Evolutionary conservation across 768 basidiomycete species (phyloP).

Genomic region (Termitomyces sp.): DNA sequence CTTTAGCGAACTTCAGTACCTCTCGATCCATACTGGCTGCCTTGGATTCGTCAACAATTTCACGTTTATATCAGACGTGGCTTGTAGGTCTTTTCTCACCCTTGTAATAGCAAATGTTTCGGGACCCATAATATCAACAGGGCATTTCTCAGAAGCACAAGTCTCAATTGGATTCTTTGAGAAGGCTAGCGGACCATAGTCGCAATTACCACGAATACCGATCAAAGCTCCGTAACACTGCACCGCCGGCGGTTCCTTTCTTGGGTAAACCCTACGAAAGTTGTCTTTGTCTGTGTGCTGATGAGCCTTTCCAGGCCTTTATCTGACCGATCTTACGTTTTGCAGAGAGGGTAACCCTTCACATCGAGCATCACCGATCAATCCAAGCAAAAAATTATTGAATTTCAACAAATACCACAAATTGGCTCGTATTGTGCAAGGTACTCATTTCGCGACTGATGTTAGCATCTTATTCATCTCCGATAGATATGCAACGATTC

Average conservation of each 20-base stretch:
- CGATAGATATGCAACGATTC: conserved; percentile 85
- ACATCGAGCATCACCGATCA: conserved; percentile 71
- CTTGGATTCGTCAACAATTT: conserved; percentile 91
- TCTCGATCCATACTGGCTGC: conserved; percentile 91
- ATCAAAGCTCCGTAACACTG: conserved; percentile 76
- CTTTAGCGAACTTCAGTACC: conserved; percentile 86
- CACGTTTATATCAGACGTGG: conserved; percentile 92
- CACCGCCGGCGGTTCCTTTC: conserved; percentile 92
- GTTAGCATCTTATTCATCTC: background rate
- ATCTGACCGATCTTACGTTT: conserved; percentile 91
- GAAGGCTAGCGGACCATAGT: conserved; percentile 86
- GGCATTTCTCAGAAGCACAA: conserved; percentile 84
- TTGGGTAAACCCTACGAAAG: conserved; percentile 50
- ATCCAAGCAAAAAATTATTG: conserved; percentile 72
- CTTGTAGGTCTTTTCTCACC: conserved; percentile 44
- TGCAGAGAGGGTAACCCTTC: conserved; percentile 93
- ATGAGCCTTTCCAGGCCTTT: conserved; percentile 50
- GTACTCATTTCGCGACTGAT: conserved; percentile 26
- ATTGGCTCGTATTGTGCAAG: conserved; percentile 79
- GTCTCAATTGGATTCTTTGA: conserved; percentile 67
- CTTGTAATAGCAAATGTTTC: background rate
- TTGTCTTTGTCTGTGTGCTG: conserved; percentile 6
- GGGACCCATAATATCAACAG: conserved; percentile 28
- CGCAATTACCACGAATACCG: conserved; percentile 92
- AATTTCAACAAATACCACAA: conserved; percentile 98